These are phyloP conservation scores for Galerina marginata DNA, from an alignment of 768 basidiomycete genomes.

Conservation along the genomic window DNA sequence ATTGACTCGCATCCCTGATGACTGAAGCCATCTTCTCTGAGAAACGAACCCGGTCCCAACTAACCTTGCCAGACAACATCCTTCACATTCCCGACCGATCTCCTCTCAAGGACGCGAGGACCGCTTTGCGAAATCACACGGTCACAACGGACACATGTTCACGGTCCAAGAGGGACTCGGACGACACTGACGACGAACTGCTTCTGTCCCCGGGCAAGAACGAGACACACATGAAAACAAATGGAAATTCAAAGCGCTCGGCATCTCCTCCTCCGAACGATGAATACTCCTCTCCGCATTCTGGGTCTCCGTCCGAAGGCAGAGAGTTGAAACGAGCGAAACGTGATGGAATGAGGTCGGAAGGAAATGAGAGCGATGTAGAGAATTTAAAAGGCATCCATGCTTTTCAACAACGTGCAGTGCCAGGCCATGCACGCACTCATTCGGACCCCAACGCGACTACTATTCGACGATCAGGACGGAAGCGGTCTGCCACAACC, in stretches of 20 bases:
- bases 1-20: slow-evolving; percentile 24
- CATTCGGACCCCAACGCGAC: slow-evolving; percentile 38
- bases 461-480: slow-evolving; percentile 21
- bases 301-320: slow-evolving; percentile 32
- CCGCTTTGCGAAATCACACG: slow-evolving; percentile 35
- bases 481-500: slow-evolving; percentile 31
- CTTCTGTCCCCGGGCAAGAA: slow-evolving; percentile 49
- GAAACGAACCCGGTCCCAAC: slow-evolving; percentile 58
- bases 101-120: slow-evolving; percentile 59
- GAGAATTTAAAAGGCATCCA: slow-evolving; percentile 17
- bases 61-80: slow-evolving; percentile 51
- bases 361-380: slow-evolving; percentile 18
- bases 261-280: slow-evolving; percentile 41
- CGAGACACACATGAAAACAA: slow-evolving; percentile 17
- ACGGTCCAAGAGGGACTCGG: slow-evolving; percentile 21
- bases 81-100: slow-evolving; percentile 51
- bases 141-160: slow-evolving; percentile 11
- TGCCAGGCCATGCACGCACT: slow-evolving; percentile 36
- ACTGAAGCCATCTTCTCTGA: slow-evolving; percentile 32
- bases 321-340: slow-evolving; percentile 44
- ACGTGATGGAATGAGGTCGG: slow-evolving; percentile 26
- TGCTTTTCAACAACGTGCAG: slow-evolving; percentile 10
- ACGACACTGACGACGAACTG: slow-evolving; percentile 52
- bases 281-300: slow-evolving; percentile 28
- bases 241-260: slow-evolving; percentile 41